Evolutionary conservation across 305 asterid genomes (phyloP), one percentile per base, ranked within the genome.

Genomic region (Rubia peregrina): DNA sequence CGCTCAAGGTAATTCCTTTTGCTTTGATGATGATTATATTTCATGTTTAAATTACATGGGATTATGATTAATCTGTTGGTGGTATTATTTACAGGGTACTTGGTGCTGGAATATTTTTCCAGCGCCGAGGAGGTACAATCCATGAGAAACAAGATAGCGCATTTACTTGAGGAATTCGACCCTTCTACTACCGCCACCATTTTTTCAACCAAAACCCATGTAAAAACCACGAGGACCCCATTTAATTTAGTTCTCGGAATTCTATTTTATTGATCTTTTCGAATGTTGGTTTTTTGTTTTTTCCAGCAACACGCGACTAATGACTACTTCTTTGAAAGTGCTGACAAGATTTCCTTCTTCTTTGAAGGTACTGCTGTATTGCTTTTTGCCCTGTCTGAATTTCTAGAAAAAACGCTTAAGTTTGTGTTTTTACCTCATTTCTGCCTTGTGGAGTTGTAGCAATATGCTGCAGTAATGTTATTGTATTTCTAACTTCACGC

Each of bases 281-380:
- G 13, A 38, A 19, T 40, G 33, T 36, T 65, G 53, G 17, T 19
- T 65, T 40, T 48, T 65, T 1, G 63, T 26, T 74, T 68, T 62
- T 71, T 77, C 30, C 79, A 89, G 99, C 87, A 80, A 83, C 74
- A 85, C 9, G 84, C 89, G 0, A 82, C 92, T 61, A 85, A 87
- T 76, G 88, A 87, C 75, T 90, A 89, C 89, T 88, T 94, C 85
- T 94, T 79, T 44, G 93, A 86, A 67, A 94, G 98, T 71, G 96
- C 97, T 68, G 99, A 91, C 82, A 91, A 86, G 82, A 84, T 94
- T 75, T 94, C 99, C n/a, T 91, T 88, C 76, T 91, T 94, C 87
- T 89, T 90, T 76, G 99, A 94, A 91, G 99, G 99, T 94, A 83
- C 69, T 73, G 24, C 44, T 41, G 7, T 8, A 6, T 6, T 41